Evolutionary conservation across 257 asterid species (phyloP).

Genomic region (Solanum bulbocastanum): DNA sequence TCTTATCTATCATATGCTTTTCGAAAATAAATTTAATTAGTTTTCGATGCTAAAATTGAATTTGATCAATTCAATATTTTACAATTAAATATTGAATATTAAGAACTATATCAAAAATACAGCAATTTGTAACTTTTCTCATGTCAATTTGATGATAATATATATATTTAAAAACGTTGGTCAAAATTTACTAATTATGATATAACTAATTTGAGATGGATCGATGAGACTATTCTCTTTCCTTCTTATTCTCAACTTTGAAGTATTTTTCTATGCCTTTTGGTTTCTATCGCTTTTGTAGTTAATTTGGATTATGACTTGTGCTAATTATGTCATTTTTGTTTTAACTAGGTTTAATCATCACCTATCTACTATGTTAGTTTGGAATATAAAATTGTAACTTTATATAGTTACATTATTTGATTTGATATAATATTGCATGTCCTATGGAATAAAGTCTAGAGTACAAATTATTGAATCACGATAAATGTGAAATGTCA

Average conservation of each 20-base stretch:
- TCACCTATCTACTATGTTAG: not conserved
- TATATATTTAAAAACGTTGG: not conserved
- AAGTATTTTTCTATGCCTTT: not conserved
- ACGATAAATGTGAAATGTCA: not conserved
- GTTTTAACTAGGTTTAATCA: not conserved
- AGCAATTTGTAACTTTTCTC: not conserved
- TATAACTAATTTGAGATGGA: not conserved
- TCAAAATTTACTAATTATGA: not conserved
- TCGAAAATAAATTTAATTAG: not conserved
- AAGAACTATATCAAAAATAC: not conserved
- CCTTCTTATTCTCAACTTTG: not conserved
- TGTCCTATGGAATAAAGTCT: not conserved
- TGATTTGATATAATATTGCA: not conserved
- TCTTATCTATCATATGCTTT: not conserved
- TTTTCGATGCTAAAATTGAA: not conserved
- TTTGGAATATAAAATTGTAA: not conserved
- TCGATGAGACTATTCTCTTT: rapidly evolving
- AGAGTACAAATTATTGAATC: not conserved
- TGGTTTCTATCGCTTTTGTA: not conserved
- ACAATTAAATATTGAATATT: not conserved
- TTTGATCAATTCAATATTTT: not conserved
- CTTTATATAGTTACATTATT: not conserved
- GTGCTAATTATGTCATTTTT: not conserved
- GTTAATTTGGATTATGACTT: not conserved
- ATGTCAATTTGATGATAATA: not conserved